Evolutionary conservation across 495 filamentous ascomycete species (phyloP), one percentile per base, ranked within the genome.

Genomic region (Annulohypoxylon nitens): DNA sequence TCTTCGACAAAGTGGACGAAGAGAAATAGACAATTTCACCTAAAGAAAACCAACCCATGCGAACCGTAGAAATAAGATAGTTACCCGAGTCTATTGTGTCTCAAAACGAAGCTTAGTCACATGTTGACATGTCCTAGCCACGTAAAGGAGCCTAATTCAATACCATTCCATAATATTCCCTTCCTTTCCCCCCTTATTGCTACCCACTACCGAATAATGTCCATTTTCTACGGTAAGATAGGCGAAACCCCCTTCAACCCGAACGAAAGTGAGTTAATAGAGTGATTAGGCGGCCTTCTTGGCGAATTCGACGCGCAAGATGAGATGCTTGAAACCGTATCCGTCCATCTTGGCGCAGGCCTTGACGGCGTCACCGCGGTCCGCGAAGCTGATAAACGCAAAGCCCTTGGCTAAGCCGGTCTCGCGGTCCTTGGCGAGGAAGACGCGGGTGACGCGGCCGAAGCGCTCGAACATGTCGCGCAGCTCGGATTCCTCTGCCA

Each of bases 261-360:
- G 6, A 12, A 51, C 25, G 23, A 30, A n/a, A 9, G 20, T 9
- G 39, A n/a, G 14, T 11, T 4, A 4, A n/a, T 4, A 14, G 6
- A 4, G 4, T 5, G 5, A n/a, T 30, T 82, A 85, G 73, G 76
- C 71, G 37, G 92, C 86, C 80, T 93, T 91, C 89, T 96, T 96
- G 57, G 93, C 93, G 82, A 97, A 97, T 81, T 97, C 93, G 69
- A 97, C 93, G 78, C 92, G 90, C 69, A 97, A 82, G 79, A 97
- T 97, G 74, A 97, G 85, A 83, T 97, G 93, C 79, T 91, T 91
- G 83, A 94, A 97, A 78, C 93, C 93, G 82, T 92, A 97, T 73
- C 97, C 97, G 84, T 99, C 96, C 91, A 99, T 93, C 86, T 97
- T 98, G 84, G 92, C 91, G 83, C 95, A 97, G 7, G 96, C 96